Evolutionary conservation across 768 basidiomycete genomes (phyloP), one percentile per base, ranked within the genome.

Genomic region (Hydnomerulius pinastri): DNA sequence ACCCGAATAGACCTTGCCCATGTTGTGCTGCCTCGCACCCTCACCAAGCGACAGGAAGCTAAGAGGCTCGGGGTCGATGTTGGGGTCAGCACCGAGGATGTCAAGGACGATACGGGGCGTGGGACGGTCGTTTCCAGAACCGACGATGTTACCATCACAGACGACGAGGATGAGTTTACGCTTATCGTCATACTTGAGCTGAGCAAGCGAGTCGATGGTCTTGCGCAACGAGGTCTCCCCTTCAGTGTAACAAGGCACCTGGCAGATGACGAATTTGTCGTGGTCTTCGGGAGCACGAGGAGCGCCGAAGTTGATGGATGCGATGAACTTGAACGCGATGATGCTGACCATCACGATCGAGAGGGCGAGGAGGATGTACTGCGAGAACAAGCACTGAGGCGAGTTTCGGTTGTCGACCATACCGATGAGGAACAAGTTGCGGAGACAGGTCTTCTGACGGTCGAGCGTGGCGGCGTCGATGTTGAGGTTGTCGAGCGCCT

Each of bases 161-260:
- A 98, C 87, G 73, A 98, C 76, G 54, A 96, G 79, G 24, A 98
- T 75, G 7, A 98, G 76, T 71, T 98, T 98, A 32, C 96, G 89
- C 72, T 98, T 99, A 75, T 99, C 96, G 62, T 99, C 96, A 61
- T 98, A 99, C 70, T 92, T 95, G 71, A 96, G 77, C 66, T 89
- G 83, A 2, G 96, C 92, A 50, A 99, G 74, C 4, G 94, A 96
- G 66, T 98, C 93, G 64, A 99, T 96, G 2, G 94, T 97, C 59
- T 76, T 77, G 42, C 89, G 80, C 43, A 98, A 75, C 5, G 92
- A 97, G 12, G 75, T 66, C 55, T 94, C 89, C 56, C 94, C 96
- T 77, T 98, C 96, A 3, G 96, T 98, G 67, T 98, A 98, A 80
- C 96, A 98, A 24, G 96, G 96, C 0, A 98, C 93, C 64, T 98